Evolutionary conservation across 2,329 filamentous ascomycete species (phyloP).

Genomic region (Diaporthe sp.): DNA sequence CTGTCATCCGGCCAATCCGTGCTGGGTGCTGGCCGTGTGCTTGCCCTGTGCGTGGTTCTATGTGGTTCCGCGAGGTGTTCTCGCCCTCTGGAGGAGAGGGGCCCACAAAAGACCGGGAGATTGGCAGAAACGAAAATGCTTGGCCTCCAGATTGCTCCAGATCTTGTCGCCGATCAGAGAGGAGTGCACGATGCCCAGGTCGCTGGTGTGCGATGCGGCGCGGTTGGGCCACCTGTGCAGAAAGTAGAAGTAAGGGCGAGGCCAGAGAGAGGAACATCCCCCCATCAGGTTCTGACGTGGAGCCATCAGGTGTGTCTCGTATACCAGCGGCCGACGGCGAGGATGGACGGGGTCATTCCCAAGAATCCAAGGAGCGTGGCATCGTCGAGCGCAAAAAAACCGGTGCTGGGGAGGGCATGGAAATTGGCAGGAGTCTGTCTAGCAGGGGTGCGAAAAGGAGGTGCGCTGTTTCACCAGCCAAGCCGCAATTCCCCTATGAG

Average conservation of each 20-base stretch:
- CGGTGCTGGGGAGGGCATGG: constrained; percentile 16
- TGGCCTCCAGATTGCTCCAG: constrained; percentile 27
- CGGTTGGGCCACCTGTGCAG: background rate
- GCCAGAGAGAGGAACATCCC: background rate
- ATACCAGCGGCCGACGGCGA: background rate
- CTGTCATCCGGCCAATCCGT: constrained; percentile 26
- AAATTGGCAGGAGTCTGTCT: constrained; percentile 32
- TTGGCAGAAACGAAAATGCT: constrained; percentile 35
- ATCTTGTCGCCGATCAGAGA: constrained; percentile 25
- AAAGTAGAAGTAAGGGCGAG: background rate
- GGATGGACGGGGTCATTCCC: background rate
- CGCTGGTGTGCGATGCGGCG: background rate
- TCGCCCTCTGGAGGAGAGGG: background rate
- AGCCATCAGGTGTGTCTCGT: background rate
- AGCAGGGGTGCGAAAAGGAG: constrained; percentile 36
- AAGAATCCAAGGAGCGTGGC: constrained; percentile 19
- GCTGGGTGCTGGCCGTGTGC: constrained; percentile 10
- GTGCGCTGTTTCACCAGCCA: constrained; percentile 37
- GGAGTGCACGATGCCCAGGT: constrained; percentile 11
- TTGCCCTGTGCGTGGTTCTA: too few species aligned
- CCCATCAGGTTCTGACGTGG: background rate
- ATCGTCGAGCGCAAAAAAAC: constrained; percentile 21
- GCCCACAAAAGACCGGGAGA: constrained; percentile 29
- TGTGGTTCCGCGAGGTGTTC: constrained; percentile 21
- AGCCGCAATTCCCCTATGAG: constrained; percentile 14